Base-by-base conservation (phyloP, 2,329 filamentous ascomycete genomes). In the Lachnellula arida region DNA sequence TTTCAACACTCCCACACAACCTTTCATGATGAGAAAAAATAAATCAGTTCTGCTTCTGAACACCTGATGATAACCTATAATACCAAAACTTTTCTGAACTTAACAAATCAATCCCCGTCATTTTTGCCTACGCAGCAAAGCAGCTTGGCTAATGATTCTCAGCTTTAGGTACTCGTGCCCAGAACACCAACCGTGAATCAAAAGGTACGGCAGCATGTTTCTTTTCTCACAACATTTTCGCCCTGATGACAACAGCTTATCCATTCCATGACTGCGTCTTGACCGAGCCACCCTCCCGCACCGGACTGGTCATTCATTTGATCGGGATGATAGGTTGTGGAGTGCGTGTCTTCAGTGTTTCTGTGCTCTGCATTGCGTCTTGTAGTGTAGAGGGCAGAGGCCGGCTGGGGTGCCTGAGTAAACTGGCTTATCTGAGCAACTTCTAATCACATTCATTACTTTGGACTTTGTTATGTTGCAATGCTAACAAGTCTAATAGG, bases 1-100 rank as follows among this genome's bases (percentile, higher is more conserved):
- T 37, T 44, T 50, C 15, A 35, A 37, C 25, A 49, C 51, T 39
- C 22, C 43, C 19, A 46, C 19, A 14, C 17, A 15, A 37, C 57
- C 70, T 73, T 78, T 71, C 68, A 77, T 87, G 85, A 88, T 87
- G 84, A 87, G 75, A 84, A 76, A 74, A 65, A 62, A 73, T 77
- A n/a, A 77, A 79, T 79, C 85, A 88, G 85, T 88, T 88, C 85
- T 88, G 85, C 85, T 88, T 81, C 85, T 87, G 85, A 88, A 82
- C 66, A 68, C 71, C 65, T 87, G 84, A 85, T 80, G 84, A 86
- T 71, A 81, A 68, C 72, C 76, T 9, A 71, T 75, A 76, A 78
- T 83, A 85, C 83, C 82, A 86, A 85, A 80, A 77, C 74, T 74
- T 78, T 77, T 84, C 80, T 82, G 78, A 82, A 49, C 14, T 72